Evolutionary conservation across 257 asterid species (phyloP), one percentile per base, ranked within the genome.

Genomic region (Solanum arcanum): DNA sequence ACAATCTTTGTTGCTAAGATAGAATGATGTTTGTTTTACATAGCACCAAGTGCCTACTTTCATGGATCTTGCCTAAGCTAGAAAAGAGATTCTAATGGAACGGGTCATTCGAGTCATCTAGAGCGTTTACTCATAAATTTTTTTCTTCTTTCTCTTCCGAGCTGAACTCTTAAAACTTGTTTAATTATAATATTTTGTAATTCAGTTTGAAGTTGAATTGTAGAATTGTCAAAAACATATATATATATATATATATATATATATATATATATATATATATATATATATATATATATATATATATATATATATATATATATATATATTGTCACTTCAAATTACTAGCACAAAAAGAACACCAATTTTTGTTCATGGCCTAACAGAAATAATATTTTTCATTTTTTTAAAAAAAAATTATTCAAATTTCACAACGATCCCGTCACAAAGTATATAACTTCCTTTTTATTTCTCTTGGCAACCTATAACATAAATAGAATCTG

Each of bases 21-120:
- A 15, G 3, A 86, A 47, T 86, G 56, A 72, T 76, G 12, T 25
- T 56, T 80, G 16, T 31, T 27, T 78, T 78, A 62, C 16, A 49
- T 66, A 87, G 76, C 88, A 85, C 88, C 86, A 69, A 52, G 15
- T 84, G 89, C 86, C 88, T 52, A 25, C 37, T 25, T 29, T 47
- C 47, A 66, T 86, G 59, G 68, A 44, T 12, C 82, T 68, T 84
- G 84, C 66, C 42, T 27, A 46, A 78, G 37, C n/a, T 1, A 42
- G 37, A 76, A 16, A 23, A 25, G 29, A 18, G 78, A 13, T 72
- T 20, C 23, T 23, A 69, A 31, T 31, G 8, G 76, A 31, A 31
- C n/a, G 76, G 1, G 41, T n/a, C 25, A 21, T 21, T 21, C 0
- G 27, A 59, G 27, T 59, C 12, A 21, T 59, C 27, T 20, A 9